Conservation (phyloP, 2,329 filamentous ascomycete species). For the Botrytis fabae region DNA sequence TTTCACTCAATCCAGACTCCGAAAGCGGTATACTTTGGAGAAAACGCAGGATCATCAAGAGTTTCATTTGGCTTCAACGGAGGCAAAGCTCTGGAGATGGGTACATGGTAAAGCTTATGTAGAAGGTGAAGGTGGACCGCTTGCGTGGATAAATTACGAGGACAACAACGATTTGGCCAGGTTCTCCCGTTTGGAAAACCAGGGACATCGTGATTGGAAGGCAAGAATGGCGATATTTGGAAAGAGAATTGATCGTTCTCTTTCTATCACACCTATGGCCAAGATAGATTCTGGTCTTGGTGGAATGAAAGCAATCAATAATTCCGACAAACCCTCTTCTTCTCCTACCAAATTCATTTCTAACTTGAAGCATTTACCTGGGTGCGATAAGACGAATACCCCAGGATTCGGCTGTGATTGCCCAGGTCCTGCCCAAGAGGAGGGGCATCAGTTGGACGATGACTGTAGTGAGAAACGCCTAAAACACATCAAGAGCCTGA, state of each 20-base stretch:
- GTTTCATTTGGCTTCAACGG: background rate
- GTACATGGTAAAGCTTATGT: background rate
- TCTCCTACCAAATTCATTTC: background rate
- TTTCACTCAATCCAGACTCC: background rate
- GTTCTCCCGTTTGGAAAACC: background rate
- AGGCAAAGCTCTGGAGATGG: background rate
- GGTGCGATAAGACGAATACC: background rate
- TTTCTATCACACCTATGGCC: background rate
- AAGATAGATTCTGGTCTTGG: background rate
- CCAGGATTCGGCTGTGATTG: background rate
- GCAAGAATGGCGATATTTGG: background rate
- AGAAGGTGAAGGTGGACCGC: background rate
- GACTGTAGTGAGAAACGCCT: background rate
- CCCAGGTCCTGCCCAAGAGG: background rate
- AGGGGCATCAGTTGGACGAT: background rate
- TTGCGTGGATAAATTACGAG: slow-evolving; percentile 1
- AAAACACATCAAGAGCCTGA: background rate
- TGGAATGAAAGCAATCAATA: background rate
- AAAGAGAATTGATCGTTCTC: background rate
- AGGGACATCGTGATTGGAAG: background rate
- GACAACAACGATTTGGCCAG: slow-evolving; percentile 4
- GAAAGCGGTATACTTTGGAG: background rate
- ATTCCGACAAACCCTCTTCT: background rate
- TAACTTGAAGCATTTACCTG: background rate
- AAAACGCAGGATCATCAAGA: background rate